These are phyloP conservation scores for Aspergillus asperescens DNA, from an alignment of 495 filamentous ascomycete species.

Conservation along the genomic window DNA sequence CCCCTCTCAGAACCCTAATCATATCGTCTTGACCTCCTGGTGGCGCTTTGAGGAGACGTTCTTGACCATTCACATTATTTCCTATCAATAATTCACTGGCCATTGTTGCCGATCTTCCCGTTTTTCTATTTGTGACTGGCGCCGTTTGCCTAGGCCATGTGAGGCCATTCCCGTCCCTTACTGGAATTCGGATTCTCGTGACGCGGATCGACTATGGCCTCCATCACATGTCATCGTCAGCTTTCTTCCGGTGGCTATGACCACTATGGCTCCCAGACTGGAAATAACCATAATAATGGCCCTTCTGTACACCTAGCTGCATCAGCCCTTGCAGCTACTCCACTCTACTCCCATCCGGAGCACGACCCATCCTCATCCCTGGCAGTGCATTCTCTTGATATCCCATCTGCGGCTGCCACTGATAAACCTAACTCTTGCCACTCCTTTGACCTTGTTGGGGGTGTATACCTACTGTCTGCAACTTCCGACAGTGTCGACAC, in stretches of 20 bases:
- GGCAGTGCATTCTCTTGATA: slow-evolving; percentile 8
- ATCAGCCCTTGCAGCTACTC: slow-evolving; percentile 13
- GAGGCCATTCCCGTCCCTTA: slow-evolving; percentile 9
- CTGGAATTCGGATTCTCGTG: slow-evolving; percentile 8
- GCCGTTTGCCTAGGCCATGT: slow-evolving; percentile 17
- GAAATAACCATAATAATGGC: slow-evolving; percentile 13
- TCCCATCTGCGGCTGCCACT: background rate
- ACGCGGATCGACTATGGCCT: slow-evolving; percentile 13
- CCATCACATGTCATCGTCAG: slow-evolving; percentile 31
- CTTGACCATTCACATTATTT: background rate
- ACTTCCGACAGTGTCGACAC: background rate
- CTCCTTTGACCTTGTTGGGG: slow-evolving; percentile 9
- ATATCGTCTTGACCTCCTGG: slow-evolving; percentile 3
- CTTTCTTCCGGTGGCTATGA: slow-evolving; percentile 12
- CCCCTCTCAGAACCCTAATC: slow-evolving; percentile 4
- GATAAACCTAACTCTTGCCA: background rate
- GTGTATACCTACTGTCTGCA: slow-evolving; percentile 9
- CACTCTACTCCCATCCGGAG: slow-evolving; percentile 9
- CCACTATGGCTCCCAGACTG: background rate
- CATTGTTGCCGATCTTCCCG: slow-evolving; percentile 12
- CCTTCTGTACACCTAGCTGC: slow-evolving; percentile 9
- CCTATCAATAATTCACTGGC: background rate
- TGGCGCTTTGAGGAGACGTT: slow-evolving; percentile 2
- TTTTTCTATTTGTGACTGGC: slow-evolving; percentile 13
- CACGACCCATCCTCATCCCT: slow-evolving; percentile 9